Percentiles rank a stretch among this genome's conserved stretches.
Evolutionary conservation across 805 yeast species (phyloP).

Genomic region (Candida ponderosae): DNA sequence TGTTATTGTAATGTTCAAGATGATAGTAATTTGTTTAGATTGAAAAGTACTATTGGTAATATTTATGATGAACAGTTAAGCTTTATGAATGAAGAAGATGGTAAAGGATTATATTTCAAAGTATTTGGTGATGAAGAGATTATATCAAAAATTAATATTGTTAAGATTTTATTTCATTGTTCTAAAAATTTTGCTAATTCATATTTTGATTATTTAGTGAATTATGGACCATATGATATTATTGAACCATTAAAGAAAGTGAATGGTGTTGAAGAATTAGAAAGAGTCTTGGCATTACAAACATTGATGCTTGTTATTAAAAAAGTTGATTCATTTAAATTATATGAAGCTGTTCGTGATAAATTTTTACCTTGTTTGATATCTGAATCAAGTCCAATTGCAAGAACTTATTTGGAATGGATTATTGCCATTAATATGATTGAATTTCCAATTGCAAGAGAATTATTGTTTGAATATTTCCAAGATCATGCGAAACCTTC

Average conservation of each 20-base stretch:
- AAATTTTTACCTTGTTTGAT: conserved; percentile 30
- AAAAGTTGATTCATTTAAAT: conserved; percentile 17
- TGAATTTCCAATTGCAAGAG: conserved; percentile 14
- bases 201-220: conserved; percentile 17
- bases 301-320: conserved; percentile 40
- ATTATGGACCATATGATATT: conserved; percentile 28
- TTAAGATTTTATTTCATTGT: conserved; percentile 36
- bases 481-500: conserved; percentile 30
- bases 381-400: conserved; percentile 71
- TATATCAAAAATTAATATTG: conserved; percentile 40
- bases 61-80: conserved; percentile 40
- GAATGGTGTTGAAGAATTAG: conserved; percentile 65
- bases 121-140: conserved; percentile 55
- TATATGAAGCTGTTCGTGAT: conserved; percentile 20
- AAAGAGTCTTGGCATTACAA: conserved; percentile 49
- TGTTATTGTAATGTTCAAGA: conserved; percentile 45
- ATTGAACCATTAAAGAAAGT: conserved; percentile 43
- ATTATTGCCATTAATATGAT: conserved; percentile 40
- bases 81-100: conserved; percentile 7
- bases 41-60: conserved; percentile 50
- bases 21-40: conserved; percentile 43
- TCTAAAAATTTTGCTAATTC: conserved; percentile 13
- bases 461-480: conserved; percentile 19
- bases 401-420: conserved; percentile 78
- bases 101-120: conserved; percentile 32